Conservation (phyloP, 2,329 filamentous ascomycete genomes). For the Waltergamsia citrina region DNA sequence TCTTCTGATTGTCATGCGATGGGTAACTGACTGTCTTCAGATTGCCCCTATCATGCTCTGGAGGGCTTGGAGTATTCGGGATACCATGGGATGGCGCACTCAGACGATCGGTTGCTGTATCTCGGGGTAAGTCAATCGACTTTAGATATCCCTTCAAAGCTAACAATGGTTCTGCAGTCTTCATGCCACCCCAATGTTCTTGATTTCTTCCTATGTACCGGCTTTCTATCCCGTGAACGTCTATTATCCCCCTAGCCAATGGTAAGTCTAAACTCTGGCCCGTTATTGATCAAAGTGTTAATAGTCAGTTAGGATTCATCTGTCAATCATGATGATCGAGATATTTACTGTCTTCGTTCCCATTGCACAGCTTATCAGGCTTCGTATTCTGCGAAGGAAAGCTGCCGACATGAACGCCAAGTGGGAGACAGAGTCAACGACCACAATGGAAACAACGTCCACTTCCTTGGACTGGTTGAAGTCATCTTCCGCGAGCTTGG, state of each 20-base stretch:
- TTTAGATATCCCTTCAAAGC: not conserved
- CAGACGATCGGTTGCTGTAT: conserved; percentile 36
- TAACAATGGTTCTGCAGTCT: conserved; percentile 6
- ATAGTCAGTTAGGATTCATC: conserved; percentile 28
- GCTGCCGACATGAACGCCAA: conserved; percentile 15
- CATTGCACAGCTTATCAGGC: conserved; percentile 15
- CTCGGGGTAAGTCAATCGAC: conserved; percentile 13
- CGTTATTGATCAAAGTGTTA: not conserved
- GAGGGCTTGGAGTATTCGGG: conserved; percentile 41
- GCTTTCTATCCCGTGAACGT: conserved; percentile 30
- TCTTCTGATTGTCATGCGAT: too few relatives aligned
- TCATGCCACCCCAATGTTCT: conserved; percentile 49
- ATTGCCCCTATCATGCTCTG: conserved; percentile 42
- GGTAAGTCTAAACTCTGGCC: conserved; percentile 22
- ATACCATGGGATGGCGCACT: conserved; percentile 47
- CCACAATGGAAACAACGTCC: too few relatives aligned
- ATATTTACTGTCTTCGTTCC: conserved; percentile 45
- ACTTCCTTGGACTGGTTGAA: too few relatives aligned
- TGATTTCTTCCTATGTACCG: conserved; percentile 34
- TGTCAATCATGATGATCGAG: conserved; percentile 45
- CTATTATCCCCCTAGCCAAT: conserved; percentile 42
- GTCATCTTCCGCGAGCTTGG: too few relatives aligned
- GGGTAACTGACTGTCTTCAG: conserved; percentile 9
- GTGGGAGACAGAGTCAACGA: conserved; percentile 17
- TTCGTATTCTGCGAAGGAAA: conserved; percentile 11